These are phyloP conservation scores for Monosporascus sp. DNA, from an alignment of 2,329 filamentous ascomycete species.

Conservation along the genomic window DNA sequence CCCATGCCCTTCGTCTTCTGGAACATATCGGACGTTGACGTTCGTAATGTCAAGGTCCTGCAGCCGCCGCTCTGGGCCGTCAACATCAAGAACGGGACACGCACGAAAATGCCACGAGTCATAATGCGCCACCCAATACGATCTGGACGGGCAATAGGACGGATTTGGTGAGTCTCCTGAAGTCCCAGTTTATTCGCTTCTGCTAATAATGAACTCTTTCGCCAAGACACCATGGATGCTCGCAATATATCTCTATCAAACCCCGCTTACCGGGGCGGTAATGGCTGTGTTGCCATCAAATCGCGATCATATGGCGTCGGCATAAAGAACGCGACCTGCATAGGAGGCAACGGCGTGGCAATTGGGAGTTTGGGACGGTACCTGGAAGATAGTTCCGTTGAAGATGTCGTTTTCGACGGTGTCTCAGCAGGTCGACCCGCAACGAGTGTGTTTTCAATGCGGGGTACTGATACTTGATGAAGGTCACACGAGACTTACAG, in stretches of 20 bases:
- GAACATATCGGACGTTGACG: slow-evolving; percentile 50
- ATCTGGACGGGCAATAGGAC: slow-evolving; percentile 56
- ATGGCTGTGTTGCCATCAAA: slow-evolving; percentile 55
- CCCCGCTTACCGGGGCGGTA: slow-evolving; percentile 50
- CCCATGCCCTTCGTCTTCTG: slow-evolving; percentile 56
- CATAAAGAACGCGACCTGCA: slow-evolving; percentile 43
- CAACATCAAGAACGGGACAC: slow-evolving; percentile 54
- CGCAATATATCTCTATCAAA: slow-evolving; percentile 44
- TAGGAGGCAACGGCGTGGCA: slow-evolving; percentile 51
- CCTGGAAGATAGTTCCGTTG: slow-evolving; percentile 46
- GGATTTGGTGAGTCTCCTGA: slow-evolving; percentile 36
- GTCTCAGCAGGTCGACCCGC: slow-evolving; percentile 34
- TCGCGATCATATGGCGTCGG: slow-evolving; percentile 48
- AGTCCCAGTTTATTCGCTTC: no score
- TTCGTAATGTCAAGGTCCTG: slow-evolving; percentile 47
- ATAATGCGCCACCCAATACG: slow-evolving; percentile 42
- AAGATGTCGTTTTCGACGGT: slow-evolving; percentile 43
- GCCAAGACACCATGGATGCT: slow-evolving; percentile 46
- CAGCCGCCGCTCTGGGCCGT: slow-evolving; percentile 49
- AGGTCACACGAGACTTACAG: no score
- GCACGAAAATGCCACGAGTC: slow-evolving; percentile 48
- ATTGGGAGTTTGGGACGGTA: slow-evolving; percentile 53
- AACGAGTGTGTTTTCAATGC: no score
- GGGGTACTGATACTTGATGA: no score
- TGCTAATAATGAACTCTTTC: no score